Percentiles rank a stretch among this genome's conserved stretches.
Conservation (phyloP, 2,329 filamentous ascomycete genomes). For the Talaromyces sp. region DNA sequence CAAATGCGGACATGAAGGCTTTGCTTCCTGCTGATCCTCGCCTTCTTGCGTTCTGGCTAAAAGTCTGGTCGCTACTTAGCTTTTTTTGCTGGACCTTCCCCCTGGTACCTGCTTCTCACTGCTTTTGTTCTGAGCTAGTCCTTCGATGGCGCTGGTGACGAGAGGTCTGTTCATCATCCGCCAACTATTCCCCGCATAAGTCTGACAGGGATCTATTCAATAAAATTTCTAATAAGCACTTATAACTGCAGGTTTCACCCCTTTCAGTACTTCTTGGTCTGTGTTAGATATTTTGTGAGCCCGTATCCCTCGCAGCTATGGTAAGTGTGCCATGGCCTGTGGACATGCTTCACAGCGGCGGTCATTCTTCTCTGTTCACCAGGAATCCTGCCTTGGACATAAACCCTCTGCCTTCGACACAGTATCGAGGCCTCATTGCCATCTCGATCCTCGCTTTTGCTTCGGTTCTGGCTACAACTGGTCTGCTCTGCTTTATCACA, state of each 20-base stretch:
- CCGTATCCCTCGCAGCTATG: background rate
- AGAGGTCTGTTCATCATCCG: background rate
- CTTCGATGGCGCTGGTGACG: background rate
- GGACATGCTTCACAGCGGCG: background rate
- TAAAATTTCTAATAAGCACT: background rate
- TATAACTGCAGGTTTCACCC: background rate
- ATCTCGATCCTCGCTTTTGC: constrained; percentile 44
- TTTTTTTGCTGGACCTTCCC: background rate
- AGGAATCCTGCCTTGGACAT: constrained; percentile 25
- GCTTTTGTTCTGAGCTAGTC: background rate
- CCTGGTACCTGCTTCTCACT: background rate
- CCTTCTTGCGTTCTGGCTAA: background rate
- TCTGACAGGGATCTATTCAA: background rate
- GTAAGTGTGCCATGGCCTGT: background rate
- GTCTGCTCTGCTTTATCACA: constrained; percentile 46
- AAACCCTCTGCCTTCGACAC: constrained; percentile 15
- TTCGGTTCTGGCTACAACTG: constrained; percentile 42
- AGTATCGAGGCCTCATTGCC: constrained; percentile 41
- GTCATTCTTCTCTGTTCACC: background rate
- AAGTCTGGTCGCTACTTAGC: background rate
- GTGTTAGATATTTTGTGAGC: background rate
- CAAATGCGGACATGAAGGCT: background rate
- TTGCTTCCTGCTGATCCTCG: background rate
- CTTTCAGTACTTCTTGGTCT: background rate
- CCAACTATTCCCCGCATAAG: background rate